Evolutionary conservation across 257 asterid species (phyloP), one percentile per base, ranked within the genome.

Genomic region (Schizonepeta tenuifolia): DNA sequence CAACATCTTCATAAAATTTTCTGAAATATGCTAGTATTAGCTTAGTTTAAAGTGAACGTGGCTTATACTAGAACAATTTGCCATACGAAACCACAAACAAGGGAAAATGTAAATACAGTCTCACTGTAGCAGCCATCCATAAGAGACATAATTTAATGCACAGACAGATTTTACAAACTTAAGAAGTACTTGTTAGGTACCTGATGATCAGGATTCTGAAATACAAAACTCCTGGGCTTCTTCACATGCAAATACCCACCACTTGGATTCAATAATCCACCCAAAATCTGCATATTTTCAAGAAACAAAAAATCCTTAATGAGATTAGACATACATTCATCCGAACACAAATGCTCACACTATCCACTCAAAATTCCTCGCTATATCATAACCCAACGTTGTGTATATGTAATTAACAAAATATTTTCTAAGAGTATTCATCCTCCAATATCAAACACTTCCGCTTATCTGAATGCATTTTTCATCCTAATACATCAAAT

Each of bases 181-280:
- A 62, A 53, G 17, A 51, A n/a, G 62, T 9, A 41, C 31, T 51
- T 33, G 33, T 36, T 9, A 40, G 13, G 26, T 22, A 91, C 97
- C 97, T 91, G 99, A 74, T 94, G 97, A 73, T 91, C 97, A 22
- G 99, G 97, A 67, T 94, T 94, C 88, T 94, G 97, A 79, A 91
- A 91, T 63, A 94, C 99, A 75, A 89, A 94, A 73, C 99, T 89
- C 83, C 90, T 80, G 1, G 99, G 97, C 75, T 85, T 91, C 72
- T 76, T 86, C 67, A 94, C 97, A 33, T 69, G 83, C 79, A 87
- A 50, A 84, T 74, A 36, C 2, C 99, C 99, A 17, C 81, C 84
- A 74, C 73, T 84, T 49, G 97, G 97, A 78, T 82, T 88, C 86
- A 89, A 51, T 13, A 94, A 75, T 61, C 99, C 99, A 12, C 97